phyloP scores from a whole-genome alignment of 2,329 filamentous ascomycete genomes.

The Lasiodiplodia theobromae region DNA sequence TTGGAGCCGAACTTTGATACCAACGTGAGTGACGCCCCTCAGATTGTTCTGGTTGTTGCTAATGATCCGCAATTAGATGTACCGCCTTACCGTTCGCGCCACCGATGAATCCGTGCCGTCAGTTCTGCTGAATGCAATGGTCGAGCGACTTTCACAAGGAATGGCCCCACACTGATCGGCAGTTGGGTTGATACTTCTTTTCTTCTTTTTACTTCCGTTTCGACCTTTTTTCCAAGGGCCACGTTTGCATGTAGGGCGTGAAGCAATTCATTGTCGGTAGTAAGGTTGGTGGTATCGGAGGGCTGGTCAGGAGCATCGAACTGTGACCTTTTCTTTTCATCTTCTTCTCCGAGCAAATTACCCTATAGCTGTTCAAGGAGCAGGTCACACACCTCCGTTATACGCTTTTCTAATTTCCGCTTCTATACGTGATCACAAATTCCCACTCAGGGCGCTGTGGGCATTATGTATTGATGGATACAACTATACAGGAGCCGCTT shows the following conservation, averaged over 20 bases:
- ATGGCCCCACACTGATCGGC: conserved; percentile 16
- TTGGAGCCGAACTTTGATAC: conserved; percentile 93
- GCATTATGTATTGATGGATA: conserved; percentile 3
- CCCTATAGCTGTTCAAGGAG: conserved; percentile 4
- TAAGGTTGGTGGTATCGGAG: neutral
- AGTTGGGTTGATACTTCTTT: neutral
- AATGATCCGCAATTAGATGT: conserved; percentile 67
- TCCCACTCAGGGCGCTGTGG: neutral
- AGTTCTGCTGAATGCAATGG: conserved; percentile 84
- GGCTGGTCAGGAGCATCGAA: conserved; percentile 7
- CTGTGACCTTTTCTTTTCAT: neutral
- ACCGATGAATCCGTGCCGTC: conserved; percentile 89
- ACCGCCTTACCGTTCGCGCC: conserved; percentile 89
- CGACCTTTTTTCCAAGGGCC: neutral
- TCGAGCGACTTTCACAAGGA: conserved; percentile 74
- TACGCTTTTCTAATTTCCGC: conserved; percentile 13
- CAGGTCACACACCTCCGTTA: neutral
- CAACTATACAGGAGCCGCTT: neutral
- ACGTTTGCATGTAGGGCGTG: conserved; percentile 12
- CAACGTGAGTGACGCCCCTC: conserved; percentile 69
- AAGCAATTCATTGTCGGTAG: conserved; percentile 9
- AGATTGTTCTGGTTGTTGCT: neutral
- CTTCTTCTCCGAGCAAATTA: conserved; percentile 1
- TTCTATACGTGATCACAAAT: neutral
- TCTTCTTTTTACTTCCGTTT: neutral